Conservation (phyloP, 371 early-diverging fungal genomes). For the Mortierella polycephala region DNA sequence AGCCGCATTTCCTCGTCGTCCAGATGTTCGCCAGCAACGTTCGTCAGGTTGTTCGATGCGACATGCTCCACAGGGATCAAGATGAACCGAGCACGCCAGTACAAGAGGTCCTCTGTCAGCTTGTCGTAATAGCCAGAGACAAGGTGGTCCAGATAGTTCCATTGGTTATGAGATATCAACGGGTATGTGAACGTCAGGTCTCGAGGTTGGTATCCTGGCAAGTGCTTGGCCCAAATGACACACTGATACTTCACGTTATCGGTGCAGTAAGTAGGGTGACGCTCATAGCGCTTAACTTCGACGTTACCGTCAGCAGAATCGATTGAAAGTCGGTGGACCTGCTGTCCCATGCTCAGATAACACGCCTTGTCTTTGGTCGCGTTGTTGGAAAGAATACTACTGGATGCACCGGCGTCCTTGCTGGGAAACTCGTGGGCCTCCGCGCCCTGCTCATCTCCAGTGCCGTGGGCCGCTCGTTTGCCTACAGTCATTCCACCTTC, state of each 20-base stretch:
- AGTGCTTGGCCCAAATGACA: constrained; percentile 88
- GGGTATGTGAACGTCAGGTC: constrained; percentile 81
- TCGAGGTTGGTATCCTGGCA: constrained; percentile 66
- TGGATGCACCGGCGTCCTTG: constrained; percentile 17
- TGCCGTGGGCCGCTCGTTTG: neutral
- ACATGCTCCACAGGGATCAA: constrained; percentile 86
- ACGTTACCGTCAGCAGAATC: constrained; percentile 80
- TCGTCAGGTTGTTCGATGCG: constrained; percentile 60
- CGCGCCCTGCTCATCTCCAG: constrained; percentile 4
- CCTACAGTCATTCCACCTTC: neutral
- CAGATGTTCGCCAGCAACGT: constrained; percentile 65
- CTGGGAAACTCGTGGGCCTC: constrained; percentile 38
- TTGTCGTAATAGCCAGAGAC: constrained; percentile 90
- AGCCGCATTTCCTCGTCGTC: constrained; percentile 93
- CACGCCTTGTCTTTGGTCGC: constrained; percentile 56
- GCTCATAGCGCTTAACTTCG: constrained; percentile 90
- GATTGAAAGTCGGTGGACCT: constrained; percentile 81
- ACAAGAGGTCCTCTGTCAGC: constrained; percentile 80
- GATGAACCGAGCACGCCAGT: constrained; percentile 91
- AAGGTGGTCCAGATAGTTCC: constrained; percentile 94
- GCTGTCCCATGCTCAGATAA: constrained; percentile 87
- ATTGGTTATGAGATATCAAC: constrained; percentile 78
- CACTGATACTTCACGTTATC: constrained; percentile 77
- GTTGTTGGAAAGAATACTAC: constrained; percentile 7
- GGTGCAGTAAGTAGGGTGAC: constrained; percentile 70